These are phyloP conservation scores for Rosa rugosa DNA, from an alignment of 306 rosid genomes.

Conservation along the genomic window DNA sequence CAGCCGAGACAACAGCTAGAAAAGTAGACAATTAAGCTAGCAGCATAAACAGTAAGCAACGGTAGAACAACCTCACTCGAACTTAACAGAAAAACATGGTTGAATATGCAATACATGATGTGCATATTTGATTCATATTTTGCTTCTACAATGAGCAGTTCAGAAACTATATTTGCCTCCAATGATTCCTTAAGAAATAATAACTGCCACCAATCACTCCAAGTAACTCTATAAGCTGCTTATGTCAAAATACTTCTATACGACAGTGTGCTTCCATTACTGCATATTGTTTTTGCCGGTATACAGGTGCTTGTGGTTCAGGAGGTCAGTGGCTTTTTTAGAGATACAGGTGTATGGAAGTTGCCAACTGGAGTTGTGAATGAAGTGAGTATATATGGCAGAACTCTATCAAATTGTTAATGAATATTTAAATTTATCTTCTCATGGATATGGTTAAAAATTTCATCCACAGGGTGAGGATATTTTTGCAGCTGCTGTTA, in stretches of 20 bases:
- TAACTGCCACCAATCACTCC: too few species aligned
- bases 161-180: neutral
- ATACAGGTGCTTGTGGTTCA: conserved; percentile 80
- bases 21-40: too few species aligned
- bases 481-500: conserved; percentile 59
- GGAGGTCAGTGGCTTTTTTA: conserved; percentile 59
- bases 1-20: neutral
- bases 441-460: neutral
- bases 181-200: neutral
- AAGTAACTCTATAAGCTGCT: neutral
- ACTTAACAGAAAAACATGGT: neutral
- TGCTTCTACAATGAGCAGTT: neutral
- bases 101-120: too few species aligned
- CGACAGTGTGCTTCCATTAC: neutral
- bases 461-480: conserved; percentile 67
- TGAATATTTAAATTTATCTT: neutral
- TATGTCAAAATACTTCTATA: neutral
- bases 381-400: conserved; percentile 47
- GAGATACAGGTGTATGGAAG: conserved; percentile 68
- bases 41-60: neutral
- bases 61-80: neutral
- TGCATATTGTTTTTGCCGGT: neutral
- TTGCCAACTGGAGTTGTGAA: conserved; percentile 77
- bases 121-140: too few species aligned
- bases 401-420: neutral